These are phyloP conservation scores for Clitocybe nebularis DNA, from an alignment of 1,284 basidiomycete genomes.

Conservation along the genomic window DNA sequence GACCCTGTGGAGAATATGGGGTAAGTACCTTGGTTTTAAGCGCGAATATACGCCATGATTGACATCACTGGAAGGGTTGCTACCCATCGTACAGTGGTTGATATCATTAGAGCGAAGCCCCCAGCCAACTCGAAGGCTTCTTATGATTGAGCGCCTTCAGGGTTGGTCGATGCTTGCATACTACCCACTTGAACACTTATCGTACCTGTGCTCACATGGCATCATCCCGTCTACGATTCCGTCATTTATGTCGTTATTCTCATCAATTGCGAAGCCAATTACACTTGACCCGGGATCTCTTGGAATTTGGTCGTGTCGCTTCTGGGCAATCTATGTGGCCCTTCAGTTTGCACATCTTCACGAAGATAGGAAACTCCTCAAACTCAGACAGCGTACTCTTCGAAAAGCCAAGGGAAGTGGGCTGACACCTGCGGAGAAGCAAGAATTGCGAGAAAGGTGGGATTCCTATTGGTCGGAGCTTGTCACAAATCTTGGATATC, in stretches of 20 bases:
- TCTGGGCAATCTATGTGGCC: conserved; percentile 73
- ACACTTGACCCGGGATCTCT: conserved; percentile 45
- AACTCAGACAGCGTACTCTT: conserved; percentile 49
- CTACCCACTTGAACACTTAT: conserved; percentile 79
- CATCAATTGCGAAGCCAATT: conserved; percentile 37
- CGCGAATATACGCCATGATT: conserved; percentile 1
- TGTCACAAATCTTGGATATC: conserved; percentile 69
- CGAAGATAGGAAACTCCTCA: conserved; percentile 61
- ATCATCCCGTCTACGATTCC: conserved; percentile 55
- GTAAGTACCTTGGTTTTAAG: conserved; percentile 33
- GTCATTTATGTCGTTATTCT: conserved; percentile 38
- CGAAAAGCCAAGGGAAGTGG: conserved; percentile 53
- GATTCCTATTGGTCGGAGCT: conserved; percentile 71
- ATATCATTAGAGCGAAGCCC: conserved; percentile 65
- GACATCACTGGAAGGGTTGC: conserved; percentile 45
- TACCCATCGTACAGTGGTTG: conserved; percentile 78
- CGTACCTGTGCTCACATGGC: conserved; percentile 62
- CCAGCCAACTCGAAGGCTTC: conserved; percentile 62
- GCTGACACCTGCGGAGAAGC: conserved; percentile 44
- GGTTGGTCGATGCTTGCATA: conserved; percentile 82
- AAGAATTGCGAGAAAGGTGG: conserved; percentile 58
- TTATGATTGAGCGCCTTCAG: conserved; percentile 77
- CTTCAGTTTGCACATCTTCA: conserved; percentile 70
- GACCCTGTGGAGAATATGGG: conserved; percentile 74
- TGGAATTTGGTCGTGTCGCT: conserved; percentile 67